Percentiles rank a stretch among this genome's conserved stretches.
Conservation (phyloP, 352 stramenopile genomes). For the Pythium aquatile region DNA sequence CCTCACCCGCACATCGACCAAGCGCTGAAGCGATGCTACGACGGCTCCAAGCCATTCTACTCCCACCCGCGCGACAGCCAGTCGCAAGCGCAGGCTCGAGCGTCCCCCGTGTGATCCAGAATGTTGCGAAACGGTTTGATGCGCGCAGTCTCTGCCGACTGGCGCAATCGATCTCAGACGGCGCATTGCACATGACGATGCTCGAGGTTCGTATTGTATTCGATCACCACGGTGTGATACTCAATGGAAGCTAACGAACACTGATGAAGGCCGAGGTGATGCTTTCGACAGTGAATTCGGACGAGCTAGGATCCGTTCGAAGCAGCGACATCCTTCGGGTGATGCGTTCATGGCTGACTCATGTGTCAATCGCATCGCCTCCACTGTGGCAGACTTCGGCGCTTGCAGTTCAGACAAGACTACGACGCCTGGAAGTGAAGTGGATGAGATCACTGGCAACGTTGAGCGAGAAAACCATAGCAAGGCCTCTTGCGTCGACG, state of each 20-base stretch:
- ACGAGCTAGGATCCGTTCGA: conserved; percentile 46
- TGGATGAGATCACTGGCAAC: background rate
- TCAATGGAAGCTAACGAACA: background rate
- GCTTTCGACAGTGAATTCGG: conserved; percentile 30
- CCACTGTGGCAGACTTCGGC: conserved; percentile 41
- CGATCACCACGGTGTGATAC: background rate
- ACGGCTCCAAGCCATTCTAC: conserved; percentile 4
- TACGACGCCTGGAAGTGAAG: background rate
- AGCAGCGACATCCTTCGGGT: conserved; percentile 50
- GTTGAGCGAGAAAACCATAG: background rate
- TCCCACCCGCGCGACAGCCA: background rate
- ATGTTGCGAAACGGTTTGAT: conserved; percentile 41
- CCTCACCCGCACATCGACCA: background rate
- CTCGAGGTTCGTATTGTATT: conserved; percentile 31
- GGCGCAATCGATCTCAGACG: conserved; percentile 42
- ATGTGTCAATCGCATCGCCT: conserved; percentile 27
- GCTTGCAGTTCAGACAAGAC: background rate
- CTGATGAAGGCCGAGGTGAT: conserved; percentile 35
- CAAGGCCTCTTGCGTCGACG: background rate
- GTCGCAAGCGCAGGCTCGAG: background rate
- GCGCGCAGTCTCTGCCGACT: conserved; percentile 41
- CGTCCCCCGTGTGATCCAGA: background rate
- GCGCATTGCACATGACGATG: conserved; percentile 27
- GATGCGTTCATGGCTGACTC: conserved; percentile 42
- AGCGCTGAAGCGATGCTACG: conserved; percentile 6